A percentile compares a stretch with the other conserved stretches of the same genome.
Evolutionary conservation across 2,329 filamentous ascomycete genomes (phyloP).

Genomic region (Rhynchosporium secalis): DNA sequence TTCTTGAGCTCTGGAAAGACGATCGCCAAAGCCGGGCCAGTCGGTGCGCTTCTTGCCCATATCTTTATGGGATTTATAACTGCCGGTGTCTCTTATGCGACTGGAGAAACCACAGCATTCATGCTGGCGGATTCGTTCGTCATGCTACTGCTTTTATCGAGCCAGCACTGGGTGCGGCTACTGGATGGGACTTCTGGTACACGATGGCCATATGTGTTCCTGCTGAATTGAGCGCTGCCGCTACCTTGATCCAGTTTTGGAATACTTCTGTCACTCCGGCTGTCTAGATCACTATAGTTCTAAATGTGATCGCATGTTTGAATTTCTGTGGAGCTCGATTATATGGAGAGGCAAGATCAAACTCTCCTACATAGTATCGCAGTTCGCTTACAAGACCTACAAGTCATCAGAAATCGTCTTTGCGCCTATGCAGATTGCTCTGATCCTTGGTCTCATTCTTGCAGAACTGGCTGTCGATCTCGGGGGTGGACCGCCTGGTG

Average conservation of each 20-base stretch:
- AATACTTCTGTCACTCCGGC: slow-evolving; percentile 53
- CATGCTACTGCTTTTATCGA: slow-evolving; percentile 40
- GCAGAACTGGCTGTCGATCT: slow-evolving; percentile 49
- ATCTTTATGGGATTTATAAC: slow-evolving; percentile 41
- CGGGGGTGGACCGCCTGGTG: slow-evolving; percentile 59
- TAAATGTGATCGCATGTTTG: slow-evolving; percentile 60
- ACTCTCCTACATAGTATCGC: background rate
- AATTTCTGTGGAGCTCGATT: slow-evolving; percentile 54
- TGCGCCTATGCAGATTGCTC: slow-evolving; percentile 57
- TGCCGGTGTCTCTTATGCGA: slow-evolving; percentile 47
- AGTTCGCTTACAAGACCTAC: slow-evolving; percentile 3
- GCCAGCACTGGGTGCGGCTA: slow-evolving; percentile 35
- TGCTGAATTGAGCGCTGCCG: slow-evolving; percentile 62
- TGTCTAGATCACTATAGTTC: slow-evolving; percentile 68
- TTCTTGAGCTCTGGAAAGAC: slow-evolving; percentile 51
- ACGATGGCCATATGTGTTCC: slow-evolving; percentile 35
- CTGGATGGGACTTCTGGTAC: slow-evolving; percentile 37
- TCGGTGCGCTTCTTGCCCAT: slow-evolving; percentile 43
- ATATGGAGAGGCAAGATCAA: slow-evolving; percentile 14
- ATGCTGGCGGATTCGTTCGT: slow-evolving; percentile 39
- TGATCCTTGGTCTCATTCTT: slow-evolving; percentile 61
- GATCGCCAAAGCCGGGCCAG: slow-evolving; percentile 49
- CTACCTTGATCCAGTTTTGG: slow-evolving; percentile 64
- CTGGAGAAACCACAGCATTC: slow-evolving; percentile 37
- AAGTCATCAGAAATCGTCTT: slow-evolving; percentile 52